Evolutionary conservation across 75 land plant genomes (phyloP).

Genomic region (Sequoiadendron giganteum): DNA sequence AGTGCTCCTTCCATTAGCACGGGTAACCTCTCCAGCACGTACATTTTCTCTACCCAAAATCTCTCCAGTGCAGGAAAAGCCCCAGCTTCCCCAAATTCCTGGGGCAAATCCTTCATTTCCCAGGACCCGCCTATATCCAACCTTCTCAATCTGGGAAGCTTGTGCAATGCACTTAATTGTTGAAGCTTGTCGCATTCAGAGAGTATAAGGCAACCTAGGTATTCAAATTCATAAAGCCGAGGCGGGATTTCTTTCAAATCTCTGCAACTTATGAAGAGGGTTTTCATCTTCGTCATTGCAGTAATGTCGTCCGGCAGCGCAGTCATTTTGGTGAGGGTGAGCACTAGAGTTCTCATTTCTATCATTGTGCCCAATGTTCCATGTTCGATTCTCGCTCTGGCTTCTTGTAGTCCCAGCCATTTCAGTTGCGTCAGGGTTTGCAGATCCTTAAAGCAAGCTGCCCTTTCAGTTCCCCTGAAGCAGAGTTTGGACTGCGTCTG

Average conservation of each 20-base stretch:
- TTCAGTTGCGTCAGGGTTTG: background rate
- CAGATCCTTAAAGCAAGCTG: background rate
- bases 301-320: background rate
- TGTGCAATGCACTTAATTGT: background rate
- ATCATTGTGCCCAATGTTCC: background rate
- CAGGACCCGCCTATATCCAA: background rate
- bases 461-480: background rate
- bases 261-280: background rate
- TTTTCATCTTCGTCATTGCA: background rate
- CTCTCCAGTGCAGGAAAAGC: background rate
- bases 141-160: background rate
- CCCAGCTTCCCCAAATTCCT: background rate
- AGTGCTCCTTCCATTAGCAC: background rate
- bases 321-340: background rate
- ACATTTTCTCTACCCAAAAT: background rate
- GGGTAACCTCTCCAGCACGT: background rate
- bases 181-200: background rate
- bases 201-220: background rate
- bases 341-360: background rate
- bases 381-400: background rate
- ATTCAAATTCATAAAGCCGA: background rate
- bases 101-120: background rate
- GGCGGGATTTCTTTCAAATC: background rate
- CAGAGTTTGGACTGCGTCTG: background rate
- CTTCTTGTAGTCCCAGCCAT: background rate